Evolutionary conservation across 371 early-diverging fungal genomes (phyloP), one percentile per base, ranked within the genome.

Genomic region (Dinochytrium kinnereticum): DNA sequence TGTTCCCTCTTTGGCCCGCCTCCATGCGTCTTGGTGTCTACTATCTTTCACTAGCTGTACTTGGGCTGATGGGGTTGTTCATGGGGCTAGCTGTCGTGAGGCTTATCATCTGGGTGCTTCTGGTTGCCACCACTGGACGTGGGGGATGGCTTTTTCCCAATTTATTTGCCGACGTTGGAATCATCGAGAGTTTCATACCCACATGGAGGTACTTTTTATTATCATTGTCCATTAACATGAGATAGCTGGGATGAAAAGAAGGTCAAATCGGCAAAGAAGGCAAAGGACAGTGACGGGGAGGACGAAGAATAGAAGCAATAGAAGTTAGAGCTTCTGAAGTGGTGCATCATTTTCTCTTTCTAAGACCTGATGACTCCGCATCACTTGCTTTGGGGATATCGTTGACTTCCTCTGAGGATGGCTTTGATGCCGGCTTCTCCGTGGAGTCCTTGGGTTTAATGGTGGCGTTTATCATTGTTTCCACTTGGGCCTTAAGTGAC

Each of bases 81-180:
- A 91, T 98, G 82, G 93, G 87, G 33, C 86, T 97, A 71, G 94
- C 94, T 1, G 87, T 99, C 64, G 83, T 99, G 31, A 89, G 99
- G 28, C 81, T 98, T 59, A 90, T 98, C 59, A 76, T 99, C 30
- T 99, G 94, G 86, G 75, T 94, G 64, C 86, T 93, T 28, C 90
- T 95, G 59, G 88, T 92, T 64, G 84, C 92, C 15, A 80, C 90
- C 5, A 85, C 91, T 40, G 91, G 95, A 44, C 93, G 93, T 68
- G 96, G 97, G 49, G 90, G 99, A 76, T 99, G 99, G 99, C 79
- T 99, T n/a, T 99, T 98, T 88, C 99, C 99, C 44, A 99, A 99
- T 78, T 82, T 99, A 74, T 99, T 98, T 86, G 99, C 93, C 64
- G 99, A 99, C 78, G 95, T 94, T 70, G 99, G 99, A 39, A 89